phyloP scores from a whole-genome alignment of 129 eudicot species.

The Artemisia tridentata region DNA sequence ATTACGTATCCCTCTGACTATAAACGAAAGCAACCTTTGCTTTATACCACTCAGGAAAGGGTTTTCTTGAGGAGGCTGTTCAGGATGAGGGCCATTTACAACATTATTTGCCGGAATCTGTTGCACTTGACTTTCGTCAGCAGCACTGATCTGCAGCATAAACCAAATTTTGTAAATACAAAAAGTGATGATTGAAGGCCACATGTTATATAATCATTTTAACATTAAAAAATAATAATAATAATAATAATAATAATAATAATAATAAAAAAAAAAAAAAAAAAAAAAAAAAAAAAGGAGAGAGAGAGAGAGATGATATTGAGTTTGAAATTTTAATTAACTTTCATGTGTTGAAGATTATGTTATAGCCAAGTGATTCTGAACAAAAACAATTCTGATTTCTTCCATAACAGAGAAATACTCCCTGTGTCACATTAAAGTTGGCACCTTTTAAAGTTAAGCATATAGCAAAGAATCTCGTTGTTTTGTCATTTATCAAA shows the following conservation, averaged over 20 bases:
- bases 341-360: too few relatives aligned
- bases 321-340: too few relatives aligned
- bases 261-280: too few relatives aligned
- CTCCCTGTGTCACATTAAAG: too few relatives aligned
- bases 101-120: slow-evolving; percentile 37
- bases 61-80: slow-evolving; percentile 43
- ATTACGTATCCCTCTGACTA: slow-evolving; percentile 79
- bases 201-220: slow-evolving; percentile 3
- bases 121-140: slow-evolving; percentile 42
- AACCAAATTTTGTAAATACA: slow-evolving; percentile 11
- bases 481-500: too few relatives aligned
- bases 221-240: too few relatives aligned
- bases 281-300: too few relatives aligned
- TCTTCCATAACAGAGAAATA: background rate
- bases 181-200: background rate
- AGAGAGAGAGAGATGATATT: too few relatives aligned
- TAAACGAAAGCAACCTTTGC: slow-evolving; percentile 90
- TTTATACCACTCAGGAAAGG: slow-evolving; percentile 79
- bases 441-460: too few relatives aligned
- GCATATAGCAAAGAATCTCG: too few relatives aligned
- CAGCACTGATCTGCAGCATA: slow-evolving; percentile 39
- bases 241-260: too few relatives aligned
- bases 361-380: too few relatives aligned
- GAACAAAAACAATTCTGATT: background rate
- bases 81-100: slow-evolving; percentile 43